These are phyloP conservation scores for Hypoxylon subgilvum DNA, from an alignment of 495 filamentous ascomycete species.

Conservation along the genomic window DNA sequence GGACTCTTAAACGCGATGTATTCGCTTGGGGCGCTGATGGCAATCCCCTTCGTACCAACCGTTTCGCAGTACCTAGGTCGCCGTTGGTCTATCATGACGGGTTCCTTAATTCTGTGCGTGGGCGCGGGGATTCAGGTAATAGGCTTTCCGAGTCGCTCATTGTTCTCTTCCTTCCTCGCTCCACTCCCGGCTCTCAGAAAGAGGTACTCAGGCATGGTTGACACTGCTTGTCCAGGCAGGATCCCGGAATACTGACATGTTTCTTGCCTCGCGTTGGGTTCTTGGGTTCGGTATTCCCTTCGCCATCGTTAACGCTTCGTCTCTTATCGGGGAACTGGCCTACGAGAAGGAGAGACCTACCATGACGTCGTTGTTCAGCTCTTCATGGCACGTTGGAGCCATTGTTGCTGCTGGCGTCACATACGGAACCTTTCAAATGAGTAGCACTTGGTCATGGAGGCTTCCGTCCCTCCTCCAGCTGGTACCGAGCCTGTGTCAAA, in stretches of 20 bases:
- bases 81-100: slow-evolving; percentile 59
- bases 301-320: slow-evolving; percentile 63
- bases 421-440: slow-evolving; percentile 61
- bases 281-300: slow-evolving; percentile 68
- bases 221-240: slow-evolving; percentile 28
- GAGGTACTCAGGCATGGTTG: no score
- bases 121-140: slow-evolving; percentile 31
- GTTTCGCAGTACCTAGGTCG: slow-evolving; percentile 59
- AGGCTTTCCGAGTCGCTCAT: slow-evolving; percentile 6
- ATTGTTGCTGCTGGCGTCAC: slow-evolving; percentile 62
- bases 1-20: slow-evolving; percentile 51
- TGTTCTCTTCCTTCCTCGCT: slow-evolving; percentile 11
- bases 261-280: slow-evolving; percentile 64
- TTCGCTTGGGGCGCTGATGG: slow-evolving; percentile 50
- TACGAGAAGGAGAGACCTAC: slow-evolving; percentile 66
- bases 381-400: slow-evolving; percentile 63
- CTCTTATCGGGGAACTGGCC: slow-evolving; percentile 64
- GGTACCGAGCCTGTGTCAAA: slow-evolving; percentile 57
- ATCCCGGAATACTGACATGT: slow-evolving; percentile 54
- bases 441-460: slow-evolving; percentile 64
- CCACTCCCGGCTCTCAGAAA: no score
- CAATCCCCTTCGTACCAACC: slow-evolving; percentile 62
- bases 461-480: slow-evolving; percentile 62
- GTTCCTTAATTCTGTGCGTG: slow-evolving; percentile 53
- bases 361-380: slow-evolving; percentile 66